These are phyloP conservation scores for Avena atlantica DNA, from an alignment of 176 grass and related monocot genomes.

Conservation along the genomic window DNA sequence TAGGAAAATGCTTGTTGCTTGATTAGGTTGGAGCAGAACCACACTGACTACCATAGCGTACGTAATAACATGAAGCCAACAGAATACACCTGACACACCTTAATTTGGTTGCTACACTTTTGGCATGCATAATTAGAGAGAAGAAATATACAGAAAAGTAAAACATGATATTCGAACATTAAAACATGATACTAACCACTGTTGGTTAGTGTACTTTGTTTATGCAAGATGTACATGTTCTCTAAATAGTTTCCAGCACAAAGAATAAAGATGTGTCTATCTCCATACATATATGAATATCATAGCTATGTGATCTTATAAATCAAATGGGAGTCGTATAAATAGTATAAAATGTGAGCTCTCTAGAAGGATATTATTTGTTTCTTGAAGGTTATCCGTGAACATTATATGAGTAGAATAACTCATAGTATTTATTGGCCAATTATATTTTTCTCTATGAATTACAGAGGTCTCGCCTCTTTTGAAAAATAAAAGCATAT, in stretches of 20 bases:
- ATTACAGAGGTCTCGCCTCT: not conserved
- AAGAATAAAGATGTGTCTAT: not conserved
- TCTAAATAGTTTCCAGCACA: not conserved
- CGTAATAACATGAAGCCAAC: not conserved
- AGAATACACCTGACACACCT: conserved; percentile 9
- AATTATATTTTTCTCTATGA: not conserved
- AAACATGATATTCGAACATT: not conserved
- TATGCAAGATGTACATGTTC: not conserved
- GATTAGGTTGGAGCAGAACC: not conserved
- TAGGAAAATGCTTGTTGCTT: not conserved
- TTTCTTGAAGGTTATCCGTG: not conserved
- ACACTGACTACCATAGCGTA: not conserved
- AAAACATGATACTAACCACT: not conserved
- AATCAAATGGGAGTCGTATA: not conserved
- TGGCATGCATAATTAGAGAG: not conserved
- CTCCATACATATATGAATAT: not conserved
- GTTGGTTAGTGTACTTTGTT: not conserved
- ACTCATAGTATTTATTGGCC: not conserved
- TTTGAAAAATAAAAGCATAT: not conserved
- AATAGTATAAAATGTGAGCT: not conserved
- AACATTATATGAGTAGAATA: not conserved
- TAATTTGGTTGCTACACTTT: not conserved
- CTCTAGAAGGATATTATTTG: not conserved
- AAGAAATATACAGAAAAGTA: not conserved
- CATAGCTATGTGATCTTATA: not conserved